Percentiles rank a stretch among this genome's conserved stretches.
These are phyloP conservation scores for Salix viminalis DNA, from an alignment of 345 rosid genomes.

Conservation along the genomic window DNA sequence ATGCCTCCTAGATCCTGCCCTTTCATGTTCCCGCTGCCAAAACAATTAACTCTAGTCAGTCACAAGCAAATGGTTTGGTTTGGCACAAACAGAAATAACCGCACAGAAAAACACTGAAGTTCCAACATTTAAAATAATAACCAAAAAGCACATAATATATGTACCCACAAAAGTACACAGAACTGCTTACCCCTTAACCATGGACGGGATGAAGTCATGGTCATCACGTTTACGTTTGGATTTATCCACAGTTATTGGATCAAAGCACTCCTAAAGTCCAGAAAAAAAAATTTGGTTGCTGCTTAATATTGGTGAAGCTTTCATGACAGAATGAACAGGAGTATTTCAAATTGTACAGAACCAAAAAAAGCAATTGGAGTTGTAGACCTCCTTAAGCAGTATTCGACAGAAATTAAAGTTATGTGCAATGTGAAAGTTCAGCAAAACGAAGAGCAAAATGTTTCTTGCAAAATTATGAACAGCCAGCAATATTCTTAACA, in stretches of 20 bases:
- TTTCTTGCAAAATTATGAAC: neutral
- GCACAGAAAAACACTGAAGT: neutral
- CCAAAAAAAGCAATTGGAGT: neutral
- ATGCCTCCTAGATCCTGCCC: slow-evolving; percentile 83
- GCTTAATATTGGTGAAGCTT: neutral
- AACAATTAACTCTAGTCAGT: slow-evolving; percentile 5
- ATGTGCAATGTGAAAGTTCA: neutral
- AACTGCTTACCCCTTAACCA: slow-evolving; percentile 76
- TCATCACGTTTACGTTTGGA: slow-evolving; percentile 20
- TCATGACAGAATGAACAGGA: neutral
- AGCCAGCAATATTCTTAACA: neutral
- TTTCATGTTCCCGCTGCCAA: slow-evolving; percentile 47
- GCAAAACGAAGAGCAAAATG: neutral
- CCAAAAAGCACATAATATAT: neutral
- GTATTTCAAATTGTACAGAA: neutral
- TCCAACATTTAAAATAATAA: neutral
- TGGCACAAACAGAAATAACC: neutral
- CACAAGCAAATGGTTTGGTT: neutral
- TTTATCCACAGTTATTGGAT: slow-evolving; percentile 66
- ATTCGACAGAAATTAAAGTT: neutral
- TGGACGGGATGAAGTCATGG: slow-evolving; percentile 76
- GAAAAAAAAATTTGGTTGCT: slow-evolving; percentile 11
- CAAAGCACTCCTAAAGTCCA: slow-evolving; percentile 67
- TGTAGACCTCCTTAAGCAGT: neutral
- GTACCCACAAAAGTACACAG: neutral